Conservation (phyloP, 805 yeast species). For the Suhomyces tanzawaensis region DNA sequence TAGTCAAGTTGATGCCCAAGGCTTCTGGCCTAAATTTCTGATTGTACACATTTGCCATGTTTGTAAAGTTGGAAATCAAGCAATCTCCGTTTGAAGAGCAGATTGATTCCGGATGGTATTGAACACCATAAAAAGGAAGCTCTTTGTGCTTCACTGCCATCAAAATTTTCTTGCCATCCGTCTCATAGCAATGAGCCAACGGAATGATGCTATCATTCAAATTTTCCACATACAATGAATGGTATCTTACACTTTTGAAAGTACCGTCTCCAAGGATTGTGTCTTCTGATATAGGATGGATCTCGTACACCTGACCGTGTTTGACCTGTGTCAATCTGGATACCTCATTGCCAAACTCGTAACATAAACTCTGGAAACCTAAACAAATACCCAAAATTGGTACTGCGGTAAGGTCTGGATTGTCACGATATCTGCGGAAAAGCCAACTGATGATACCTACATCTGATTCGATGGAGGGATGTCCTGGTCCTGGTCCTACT, state of each 20-base stretch:
- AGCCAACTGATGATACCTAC: slow-evolving; percentile 74
- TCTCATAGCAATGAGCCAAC: slow-evolving; percentile 57
- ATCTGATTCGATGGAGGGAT: slow-evolving; percentile 62
- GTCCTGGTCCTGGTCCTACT: slow-evolving; percentile 98
- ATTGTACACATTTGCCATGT: slow-evolving; percentile 40
- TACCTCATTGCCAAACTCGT: slow-evolving; percentile 57
- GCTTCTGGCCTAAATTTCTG: slow-evolving; percentile 13
- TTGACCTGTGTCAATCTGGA: slow-evolving; percentile 54
- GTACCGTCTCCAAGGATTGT: slow-evolving; percentile 32
- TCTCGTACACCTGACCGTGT: slow-evolving; percentile 80
- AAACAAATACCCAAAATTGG: slow-evolving; percentile 91
- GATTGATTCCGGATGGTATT: slow-evolving; percentile 95
- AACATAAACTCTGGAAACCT: slow-evolving; percentile 85
- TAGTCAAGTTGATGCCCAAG: background rate
- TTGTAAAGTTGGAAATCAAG: slow-evolving; percentile 64
- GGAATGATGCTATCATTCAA: slow-evolving; percentile 45
- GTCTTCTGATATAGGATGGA: slow-evolving; percentile 26
- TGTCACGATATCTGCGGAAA: slow-evolving; percentile 19
- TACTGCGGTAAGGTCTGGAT: slow-evolving; percentile 14
- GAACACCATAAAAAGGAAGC: slow-evolving; percentile 86
- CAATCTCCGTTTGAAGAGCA: slow-evolving; percentile 68
- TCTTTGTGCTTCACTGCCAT: slow-evolving; percentile 75
- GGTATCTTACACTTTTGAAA: slow-evolving; percentile 81
- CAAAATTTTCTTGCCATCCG: slow-evolving; percentile 35
- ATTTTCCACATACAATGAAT: slow-evolving; percentile 63